A percentile compares a stretch with the other conserved stretches of the same genome.
Evolutionary conservation across 495 filamentous ascomycete species (phyloP).

Genomic region (Pyrenula aspistea): DNA sequence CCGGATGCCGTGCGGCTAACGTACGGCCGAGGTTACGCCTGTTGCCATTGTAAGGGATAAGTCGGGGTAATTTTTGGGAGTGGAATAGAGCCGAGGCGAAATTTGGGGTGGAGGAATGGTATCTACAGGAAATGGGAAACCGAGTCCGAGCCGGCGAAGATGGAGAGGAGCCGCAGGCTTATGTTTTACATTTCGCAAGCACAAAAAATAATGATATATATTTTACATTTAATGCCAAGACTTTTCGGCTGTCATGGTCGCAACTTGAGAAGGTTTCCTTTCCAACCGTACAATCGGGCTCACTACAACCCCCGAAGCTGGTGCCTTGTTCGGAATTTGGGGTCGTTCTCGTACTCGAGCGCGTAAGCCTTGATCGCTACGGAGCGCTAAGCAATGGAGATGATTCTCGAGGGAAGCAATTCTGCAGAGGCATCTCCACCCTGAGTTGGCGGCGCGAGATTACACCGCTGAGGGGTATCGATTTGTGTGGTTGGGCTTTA

Average conservation of each 20-base stretch:
- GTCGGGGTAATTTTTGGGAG: too few species aligned
- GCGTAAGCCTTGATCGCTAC: slow-evolving; percentile 49
- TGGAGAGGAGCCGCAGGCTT: too few species aligned
- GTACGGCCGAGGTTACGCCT: not conserved
- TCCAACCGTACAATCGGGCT: not conserved
- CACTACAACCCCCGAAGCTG: slow-evolving; percentile 10
- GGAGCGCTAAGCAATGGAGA: slow-evolving; percentile 47
- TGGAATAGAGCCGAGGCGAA: too few species aligned
- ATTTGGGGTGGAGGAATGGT: too few species aligned
- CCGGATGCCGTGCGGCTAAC: not conserved
- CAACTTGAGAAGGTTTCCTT: slow-evolving; percentile 1
- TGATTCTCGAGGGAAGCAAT: slow-evolving; percentile 55
- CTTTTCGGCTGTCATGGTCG: slow-evolving; percentile 1
- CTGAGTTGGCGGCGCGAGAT: slow-evolving; percentile 46
- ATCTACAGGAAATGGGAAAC: not conserved
- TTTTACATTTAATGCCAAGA: not conserved
- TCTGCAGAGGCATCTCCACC: slow-evolving; percentile 52
- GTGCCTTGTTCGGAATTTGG: slow-evolving; percentile 52
- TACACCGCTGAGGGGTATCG: slow-evolving; percentile 22
- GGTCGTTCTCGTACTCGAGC: slow-evolving; percentile 44
- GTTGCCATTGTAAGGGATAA: too few species aligned
- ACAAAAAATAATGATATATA: not conserved
- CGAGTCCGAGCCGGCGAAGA: too few species aligned
- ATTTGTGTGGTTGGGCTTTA: not conserved
- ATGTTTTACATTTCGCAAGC: too few species aligned